These are phyloP conservation scores for Priceomyces castillae DNA, from an alignment of 805 yeast species.

Conservation along the genomic window DNA sequence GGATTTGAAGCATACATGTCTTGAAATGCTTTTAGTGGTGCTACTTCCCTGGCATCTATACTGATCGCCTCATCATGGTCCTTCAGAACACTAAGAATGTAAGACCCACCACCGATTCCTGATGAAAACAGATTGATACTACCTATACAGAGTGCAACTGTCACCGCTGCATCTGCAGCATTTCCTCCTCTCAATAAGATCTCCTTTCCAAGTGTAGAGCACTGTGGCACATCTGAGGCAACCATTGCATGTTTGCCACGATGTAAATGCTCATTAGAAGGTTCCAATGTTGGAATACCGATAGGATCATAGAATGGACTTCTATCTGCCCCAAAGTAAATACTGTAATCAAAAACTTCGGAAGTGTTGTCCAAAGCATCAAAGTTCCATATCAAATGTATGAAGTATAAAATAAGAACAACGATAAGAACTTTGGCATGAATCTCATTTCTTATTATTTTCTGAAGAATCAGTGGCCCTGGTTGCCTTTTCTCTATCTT, in stretches of 20 bases:
- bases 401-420: background rate
- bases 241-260: constrained; percentile 57
- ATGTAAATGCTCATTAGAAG: constrained; percentile 36
- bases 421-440: background rate
- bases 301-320: constrained; percentile 20
- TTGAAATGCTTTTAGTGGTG: constrained; percentile 61
- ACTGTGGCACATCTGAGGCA: constrained; percentile 59
- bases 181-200: constrained; percentile 60
- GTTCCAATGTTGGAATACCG: constrained; percentile 42
- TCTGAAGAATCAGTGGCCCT: background rate
- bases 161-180: constrained; percentile 93
- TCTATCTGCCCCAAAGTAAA: background rate
- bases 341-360: background rate
- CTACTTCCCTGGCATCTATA: constrained; percentile 87
- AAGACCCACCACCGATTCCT: constrained; percentile 94
- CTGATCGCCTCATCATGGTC: constrained; percentile 48
- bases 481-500: too few relatives aligned
- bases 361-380: background rate
- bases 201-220: constrained; percentile 61
- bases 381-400: background rate
- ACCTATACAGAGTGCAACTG: constrained; percentile 87
- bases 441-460: background rate
- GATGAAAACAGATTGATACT: constrained; percentile 76
- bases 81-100: constrained; percentile 41
- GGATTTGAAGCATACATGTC: constrained; percentile 61